Evolutionary conservation across 2,329 filamentous ascomycete species (phyloP), one percentile per base, ranked within the genome.

Genomic region (Camillea tinctor): DNA sequence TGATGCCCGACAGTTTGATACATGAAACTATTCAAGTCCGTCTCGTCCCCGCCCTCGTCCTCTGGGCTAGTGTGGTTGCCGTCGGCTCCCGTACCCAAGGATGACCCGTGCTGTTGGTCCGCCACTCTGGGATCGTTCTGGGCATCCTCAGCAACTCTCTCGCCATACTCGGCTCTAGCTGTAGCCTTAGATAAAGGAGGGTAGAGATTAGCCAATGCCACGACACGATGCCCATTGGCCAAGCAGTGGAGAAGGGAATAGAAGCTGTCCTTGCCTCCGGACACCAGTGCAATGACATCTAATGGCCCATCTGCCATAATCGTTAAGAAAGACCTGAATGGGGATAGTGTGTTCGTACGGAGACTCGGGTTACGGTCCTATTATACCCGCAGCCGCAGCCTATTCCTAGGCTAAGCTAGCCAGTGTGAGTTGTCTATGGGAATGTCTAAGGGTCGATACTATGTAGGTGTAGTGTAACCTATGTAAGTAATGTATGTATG

Each of bases 1-100:
- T 87, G 84, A 76, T 98, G 92, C 13, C 95, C 95, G 61, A 97
- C 91, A 2, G 95, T 99, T 80, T 99, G 95, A 80, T 98, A 99
- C 95, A 99, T 99, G 87, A 95, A 98, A 79, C 93, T 97, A 76
- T 99, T 92, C 68, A 96, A 83, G 74, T 98, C 91, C 58, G 83
- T 77, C 64, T 81, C 79, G 40, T 83, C 79, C 4, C 75, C 73
- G 24, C 11, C 54, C 13, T 24, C 21, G 6, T 21, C 54, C 3
- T 36, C 48, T 2, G 17, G 20, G 9, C 79, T 52, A 53, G 70
- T 73, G 52, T 80, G 73, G 26, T 54, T 49, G 54, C 61, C 55
- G 26, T 53, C 52, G 19, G 50, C 50, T 50, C 51, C 58, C 53
- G 50, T 24, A 52, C 24, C 57, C 22, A 58, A 48, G 54, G 52